phyloP scores from a whole-genome alignment of 441 rosid genomes.

The Corymbia calophylla region DNA sequence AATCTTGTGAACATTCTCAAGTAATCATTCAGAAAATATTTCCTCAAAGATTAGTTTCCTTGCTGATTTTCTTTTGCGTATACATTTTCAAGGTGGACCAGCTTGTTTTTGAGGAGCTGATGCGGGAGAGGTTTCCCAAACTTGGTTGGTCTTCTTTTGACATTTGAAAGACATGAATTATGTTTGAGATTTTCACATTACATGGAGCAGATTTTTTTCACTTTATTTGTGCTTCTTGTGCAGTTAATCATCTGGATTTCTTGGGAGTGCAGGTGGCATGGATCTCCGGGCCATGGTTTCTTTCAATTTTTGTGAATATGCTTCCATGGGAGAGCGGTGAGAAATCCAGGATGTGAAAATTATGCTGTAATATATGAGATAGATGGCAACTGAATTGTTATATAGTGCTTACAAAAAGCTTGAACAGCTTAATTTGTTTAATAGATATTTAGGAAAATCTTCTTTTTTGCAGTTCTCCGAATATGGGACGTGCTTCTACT shows the following conservation, averaged over 20 bases:
- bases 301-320: constrained; percentile 66
- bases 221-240: constrained; percentile 45
- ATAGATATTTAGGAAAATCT: not conserved
- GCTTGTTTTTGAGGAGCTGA: constrained; percentile 70
- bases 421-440: not conserved
- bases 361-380: not conserved
- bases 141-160: constrained; percentile 51
- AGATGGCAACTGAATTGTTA: constrained; percentile 1
- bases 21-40: not conserved
- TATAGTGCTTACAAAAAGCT: not conserved
- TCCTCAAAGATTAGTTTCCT: not conserved
- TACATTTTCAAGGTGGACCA: constrained; percentile 52
- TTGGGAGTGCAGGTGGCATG: constrained; percentile 88
- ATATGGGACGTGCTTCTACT: constrained; percentile 79
- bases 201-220: constrained; percentile 25
- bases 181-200: not conserved
- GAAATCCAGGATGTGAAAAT: not conserved
- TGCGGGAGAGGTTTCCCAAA: constrained; percentile 66
- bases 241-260: constrained; percentile 88
- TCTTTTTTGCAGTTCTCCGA: constrained; percentile 48
- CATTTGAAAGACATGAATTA: not conserved
- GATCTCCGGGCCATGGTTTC: constrained; percentile 75
- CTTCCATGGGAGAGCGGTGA: constrained; percentile 86
- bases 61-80: not conserved
- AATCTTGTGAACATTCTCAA: not conserved